Conservation (phyloP, 441 rosid genomes). For the Dalechampia spathulata region DNA sequence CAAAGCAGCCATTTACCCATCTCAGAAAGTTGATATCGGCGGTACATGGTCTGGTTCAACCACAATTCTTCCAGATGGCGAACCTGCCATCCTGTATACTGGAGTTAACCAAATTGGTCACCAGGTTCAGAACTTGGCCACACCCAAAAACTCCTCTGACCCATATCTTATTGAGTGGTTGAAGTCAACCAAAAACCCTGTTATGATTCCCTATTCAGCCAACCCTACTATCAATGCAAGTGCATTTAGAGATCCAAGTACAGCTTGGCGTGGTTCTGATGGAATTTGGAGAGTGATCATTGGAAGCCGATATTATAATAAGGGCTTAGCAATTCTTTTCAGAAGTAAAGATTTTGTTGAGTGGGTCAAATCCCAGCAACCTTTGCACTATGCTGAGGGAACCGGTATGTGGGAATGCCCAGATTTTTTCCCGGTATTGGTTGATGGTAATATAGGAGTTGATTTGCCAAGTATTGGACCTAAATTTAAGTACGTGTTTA, state of each 20-base stretch:
- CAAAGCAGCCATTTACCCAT: conserved; percentile 46
- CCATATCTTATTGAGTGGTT: conserved; percentile 55
- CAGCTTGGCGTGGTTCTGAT: conserved; percentile 72
- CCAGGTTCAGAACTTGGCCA: conserved; percentile 65
- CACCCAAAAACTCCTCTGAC: conserved; percentile 50
- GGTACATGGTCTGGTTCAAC: conserved; percentile 83
- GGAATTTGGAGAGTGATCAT: conserved; percentile 48
- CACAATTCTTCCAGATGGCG: conserved; percentile 44
- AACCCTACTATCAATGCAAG: conserved; percentile 41
- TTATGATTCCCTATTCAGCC: conserved; percentile 49
- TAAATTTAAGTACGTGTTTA: conserved; percentile 46
- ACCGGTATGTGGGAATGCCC: conserved; percentile 97
- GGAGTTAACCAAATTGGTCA: conserved; percentile 36
- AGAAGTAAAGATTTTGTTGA: conserved; percentile 52
- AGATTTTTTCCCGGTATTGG: conserved; percentile 74
- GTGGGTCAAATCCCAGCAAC: conserved; percentile 40
- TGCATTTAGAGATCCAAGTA: conserved; percentile 79
- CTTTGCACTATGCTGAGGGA: conserved; percentile 42
- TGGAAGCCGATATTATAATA: conserved; percentile 43
- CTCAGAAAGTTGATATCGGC: conserved; percentile 46
- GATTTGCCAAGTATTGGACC: conserved; percentile 23
- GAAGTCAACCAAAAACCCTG: conserved; percentile 48
- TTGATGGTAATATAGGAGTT: no score
- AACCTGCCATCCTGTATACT: conserved; percentile 67
- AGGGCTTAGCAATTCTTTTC: conserved; percentile 47